Evolutionary conservation across 2,329 filamentous ascomycete species (phyloP), one percentile per base, ranked within the genome.

Genomic region (Lachnellula hyalina): DNA sequence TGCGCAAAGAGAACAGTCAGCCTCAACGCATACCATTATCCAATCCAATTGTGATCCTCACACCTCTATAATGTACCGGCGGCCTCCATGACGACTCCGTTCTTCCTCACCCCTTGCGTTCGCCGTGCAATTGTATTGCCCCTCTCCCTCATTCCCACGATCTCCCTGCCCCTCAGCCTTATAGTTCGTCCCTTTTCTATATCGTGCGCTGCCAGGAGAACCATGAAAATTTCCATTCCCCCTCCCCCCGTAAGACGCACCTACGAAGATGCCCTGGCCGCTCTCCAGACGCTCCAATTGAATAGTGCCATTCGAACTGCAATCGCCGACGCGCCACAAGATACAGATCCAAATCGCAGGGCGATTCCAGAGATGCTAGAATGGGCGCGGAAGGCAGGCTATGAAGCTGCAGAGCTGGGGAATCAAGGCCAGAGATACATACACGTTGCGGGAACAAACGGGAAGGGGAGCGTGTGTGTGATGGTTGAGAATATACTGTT

Each of bases 391-490:
- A 64, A 58, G 50, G 67, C 65, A 12, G 67, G 66, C 14, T 67
- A 66, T 40, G 47, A 55, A 28, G 48, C 56, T 1, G 45, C 41
- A 1, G 64, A 67, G 32, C 57, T 67, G 21, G 49, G 57, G 7
- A 60, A 55, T 15, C 54, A 46, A 9, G 64, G 65, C 8, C 21
- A 67, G 41, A 65, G 55, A 42, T 66, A 79, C 61, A 83, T 97
- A 57, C 93, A 97, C 69, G 84, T 97, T 46, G 89, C 93, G 1
- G 93, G 93, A 12, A 96, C 92, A 4, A 97, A 96, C 71, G 93
- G 93, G 57, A 97, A 66, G 44, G 86, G 86, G 17, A 87, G 82
- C 64, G 87, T 85, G 1, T 89, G 85, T 64, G 85, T 84, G 40
- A 88, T 86, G 64, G 74, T 81, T 53, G 78, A 83, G 60, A 82